Base-by-base conservation (phyloP, 129 eudicot species). In the Ambrosia trifida region DNA sequence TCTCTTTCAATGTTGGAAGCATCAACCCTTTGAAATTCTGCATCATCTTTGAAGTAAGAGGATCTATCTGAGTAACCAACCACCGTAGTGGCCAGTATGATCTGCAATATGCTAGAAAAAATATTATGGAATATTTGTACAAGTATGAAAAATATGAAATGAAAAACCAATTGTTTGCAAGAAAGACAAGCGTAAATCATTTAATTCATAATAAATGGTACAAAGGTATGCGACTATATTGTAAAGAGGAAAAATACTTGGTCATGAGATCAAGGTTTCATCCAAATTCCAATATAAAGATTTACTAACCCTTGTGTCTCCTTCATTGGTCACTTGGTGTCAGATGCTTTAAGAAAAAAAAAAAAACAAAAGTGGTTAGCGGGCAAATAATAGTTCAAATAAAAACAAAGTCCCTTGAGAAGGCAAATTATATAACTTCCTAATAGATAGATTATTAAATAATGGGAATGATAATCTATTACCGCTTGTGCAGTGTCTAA, bases 221-320 rank as follows among this genome's bases (percentile, higher is more conserved):
- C 53, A 73, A 45, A 40, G 45, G 69, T 60, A 19, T 19, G 28
- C 46, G 62, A 73, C 16, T 17, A 72, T 6, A 32, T 4, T 4
- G 7, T 12, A 50, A 50, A 33, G 66, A 57, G 7, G 52, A 20
- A 60, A 68, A 45, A 43, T 76, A 86, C 96, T 95, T 92, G 79
- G 62, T 86, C 96, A 40, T 96, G 95, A 50, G 94, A 86, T 72
- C 76, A 88, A 70, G 96, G 86, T 76, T 89, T 89, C 83, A 92
- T 44, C 96, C 98, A 86, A 79, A 79, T 92, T 60, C 85, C 83
- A 63, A 86, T 78, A 68, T 89, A 89, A 20, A 73, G 79, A 83
- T 89, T 95, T 58, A 96, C 89, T 68, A 79, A 69, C 57, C 98
- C 98, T 79, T 89, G 91, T 10, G 96, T 89, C 84, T 92, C 98